phyloP scores from a whole-genome alignment of 169 alveolate species.

The Eimeria tenella region DNA sequence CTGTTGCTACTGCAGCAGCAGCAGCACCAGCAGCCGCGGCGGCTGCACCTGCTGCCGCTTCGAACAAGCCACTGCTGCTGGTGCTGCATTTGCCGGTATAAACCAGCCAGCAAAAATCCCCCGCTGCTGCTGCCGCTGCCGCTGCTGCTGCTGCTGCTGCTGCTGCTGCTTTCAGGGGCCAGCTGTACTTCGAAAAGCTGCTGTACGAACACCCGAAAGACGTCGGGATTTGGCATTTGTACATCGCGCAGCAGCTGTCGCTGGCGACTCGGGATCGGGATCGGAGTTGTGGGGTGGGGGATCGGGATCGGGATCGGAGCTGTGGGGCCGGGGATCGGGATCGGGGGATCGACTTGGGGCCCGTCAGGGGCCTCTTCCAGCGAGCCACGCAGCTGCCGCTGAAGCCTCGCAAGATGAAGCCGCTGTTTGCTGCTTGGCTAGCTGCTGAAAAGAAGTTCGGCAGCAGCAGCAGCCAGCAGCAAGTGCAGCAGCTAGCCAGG shows the following conservation, averaged over 20 bases:
- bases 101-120: too few species aligned
- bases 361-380: constrained; percentile 78
- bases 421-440: constrained; percentile 86
- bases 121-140: too few species aligned
- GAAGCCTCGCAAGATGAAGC: constrained; percentile 86
- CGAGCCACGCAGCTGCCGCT: constrained; percentile 75
- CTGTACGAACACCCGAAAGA: constrained; percentile 85
- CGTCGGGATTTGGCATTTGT: constrained; percentile 86
- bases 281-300: too few species aligned
- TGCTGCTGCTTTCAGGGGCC: too few species aligned
- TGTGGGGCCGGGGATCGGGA: too few species aligned
- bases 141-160: too few species aligned
- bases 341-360: constrained; percentile 14
- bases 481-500: constrained; percentile 81
- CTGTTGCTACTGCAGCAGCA: too few species aligned
- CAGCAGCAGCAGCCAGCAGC: constrained; percentile 66
- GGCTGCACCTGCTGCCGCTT: too few species aligned
- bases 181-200: constrained; percentile 83
- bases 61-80: too few species aligned
- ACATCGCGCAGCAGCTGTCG: constrained; percentile 84
- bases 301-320: too few species aligned
- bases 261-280: constrained; percentile 80
- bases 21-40: too few species aligned
- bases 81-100: too few species aligned
- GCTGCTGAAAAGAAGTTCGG: constrained; percentile 84